Conservation (phyloP, 768 basidiomycete genomes). For the Phaeotremella fagi region DNA sequence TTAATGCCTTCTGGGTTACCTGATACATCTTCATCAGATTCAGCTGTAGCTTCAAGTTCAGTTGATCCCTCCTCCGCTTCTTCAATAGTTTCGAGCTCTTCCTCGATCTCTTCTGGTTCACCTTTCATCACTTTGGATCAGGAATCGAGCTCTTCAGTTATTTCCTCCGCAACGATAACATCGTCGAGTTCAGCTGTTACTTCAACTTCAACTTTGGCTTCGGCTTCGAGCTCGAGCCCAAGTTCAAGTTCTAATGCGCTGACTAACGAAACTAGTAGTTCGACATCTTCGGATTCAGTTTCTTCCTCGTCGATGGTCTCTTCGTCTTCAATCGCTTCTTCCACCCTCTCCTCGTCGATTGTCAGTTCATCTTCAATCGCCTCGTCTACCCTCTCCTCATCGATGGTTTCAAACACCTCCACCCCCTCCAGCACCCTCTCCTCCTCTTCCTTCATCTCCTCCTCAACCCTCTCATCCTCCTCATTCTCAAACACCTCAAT, state of each 20-base stretch:
- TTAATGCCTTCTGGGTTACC: constrained; percentile 5
- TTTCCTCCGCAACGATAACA: neutral
- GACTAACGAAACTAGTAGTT: neutral
- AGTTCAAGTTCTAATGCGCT: neutral
- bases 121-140: neutral
- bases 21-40: neutral
- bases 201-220: constrained; percentile 1
- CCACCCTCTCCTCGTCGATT: constrained; percentile 1
- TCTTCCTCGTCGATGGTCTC: constrained; percentile 2
- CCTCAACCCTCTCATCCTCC: neutral
- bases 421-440: neutral
- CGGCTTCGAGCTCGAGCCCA: no score
- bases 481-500: constrained; percentile 3
- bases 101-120: neutral
- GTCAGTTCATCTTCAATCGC: constrained; percentile 1
- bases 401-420: neutral
- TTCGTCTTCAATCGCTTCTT: neutral
- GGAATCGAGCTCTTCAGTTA: constrained; percentile 21
- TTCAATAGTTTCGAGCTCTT: constrained; percentile 16
- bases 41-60: neutral
- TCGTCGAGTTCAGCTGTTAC: constrained; percentile 2
- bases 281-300: neutral
- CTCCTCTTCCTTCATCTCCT: neutral
- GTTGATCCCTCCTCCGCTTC: constrained; percentile 6
- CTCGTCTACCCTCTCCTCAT: neutral